Conservation (phyloP, 1,284 basidiomycete genomes). For the Volvariella surrecta region DNA sequence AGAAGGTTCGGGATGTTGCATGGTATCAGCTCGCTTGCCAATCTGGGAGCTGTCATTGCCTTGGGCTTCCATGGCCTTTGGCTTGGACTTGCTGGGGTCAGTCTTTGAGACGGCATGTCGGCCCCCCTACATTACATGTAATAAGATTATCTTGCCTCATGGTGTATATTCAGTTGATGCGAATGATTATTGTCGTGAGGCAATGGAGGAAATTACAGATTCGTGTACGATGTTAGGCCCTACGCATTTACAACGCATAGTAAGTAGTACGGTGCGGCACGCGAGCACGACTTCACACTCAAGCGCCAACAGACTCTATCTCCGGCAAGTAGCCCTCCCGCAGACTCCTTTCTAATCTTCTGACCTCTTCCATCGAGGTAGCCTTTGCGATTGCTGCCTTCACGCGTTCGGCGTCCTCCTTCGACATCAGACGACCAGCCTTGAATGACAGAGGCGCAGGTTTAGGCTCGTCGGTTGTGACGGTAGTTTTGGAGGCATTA, state of each 20-base stretch:
- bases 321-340: slow-evolving; percentile 80
- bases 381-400: slow-evolving; percentile 88
- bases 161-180: neutral
- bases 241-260: no score
- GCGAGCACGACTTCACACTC: slow-evolving; percentile 16
- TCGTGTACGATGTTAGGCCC: no score
- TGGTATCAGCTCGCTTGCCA: slow-evolving; percentile 59
- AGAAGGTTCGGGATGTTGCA: slow-evolving; percentile 57
- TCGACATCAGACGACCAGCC: slow-evolving; percentile 83
- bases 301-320: slow-evolving; percentile 69
- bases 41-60: slow-evolving; percentile 52
- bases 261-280: slow-evolving; percentile 7
- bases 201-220: no score
- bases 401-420: slow-evolving; percentile 87
- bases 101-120: slow-evolving; percentile 18
- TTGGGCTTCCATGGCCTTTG: slow-evolving; percentile 68
- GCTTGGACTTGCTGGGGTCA: slow-evolving; percentile 47
- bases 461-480: slow-evolving; percentile 69
- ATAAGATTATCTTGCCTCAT: no score
- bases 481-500: slow-evolving; percentile 43
- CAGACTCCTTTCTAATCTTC: slow-evolving; percentile 80
- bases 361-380: slow-evolving; percentile 86
- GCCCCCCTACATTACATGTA: no score
- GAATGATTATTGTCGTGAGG: no score
- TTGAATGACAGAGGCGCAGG: slow-evolving; percentile 47